Conservation (phyloP, 1,284 basidiomycete species). For the Dichomitus squalens region DNA sequence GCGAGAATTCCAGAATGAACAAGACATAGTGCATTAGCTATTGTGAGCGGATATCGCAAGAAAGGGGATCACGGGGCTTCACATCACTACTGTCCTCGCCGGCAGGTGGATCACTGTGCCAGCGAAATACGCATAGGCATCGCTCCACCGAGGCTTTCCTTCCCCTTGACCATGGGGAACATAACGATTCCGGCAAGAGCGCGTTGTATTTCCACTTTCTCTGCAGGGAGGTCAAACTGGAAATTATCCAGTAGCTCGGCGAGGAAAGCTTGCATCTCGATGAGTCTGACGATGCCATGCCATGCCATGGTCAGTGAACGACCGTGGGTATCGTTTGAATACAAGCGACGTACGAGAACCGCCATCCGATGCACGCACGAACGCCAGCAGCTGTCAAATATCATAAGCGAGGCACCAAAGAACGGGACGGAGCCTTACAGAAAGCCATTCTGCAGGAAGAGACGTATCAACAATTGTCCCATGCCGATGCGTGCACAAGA, state of each 20-base stretch:
- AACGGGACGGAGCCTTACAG: constrained; percentile 4
- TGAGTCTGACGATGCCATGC: constrained; percentile 23
- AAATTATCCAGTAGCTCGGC: constrained; percentile 29
- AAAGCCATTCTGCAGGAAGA: constrained; percentile 17
- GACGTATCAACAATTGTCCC: background rate
- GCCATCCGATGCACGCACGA: constrained; percentile 37
- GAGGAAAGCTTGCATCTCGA: constrained; percentile 31
- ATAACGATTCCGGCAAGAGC: constrained; percentile 42
- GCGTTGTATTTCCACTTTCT: constrained; percentile 37
- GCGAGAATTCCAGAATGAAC: too few relatives aligned
- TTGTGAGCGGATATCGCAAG: too few relatives aligned
- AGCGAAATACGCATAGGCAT: too few relatives aligned
- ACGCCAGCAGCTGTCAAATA: constrained; percentile 26
- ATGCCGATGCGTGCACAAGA: too few relatives aligned
- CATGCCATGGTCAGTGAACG: background rate
- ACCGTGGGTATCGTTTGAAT: background rate
- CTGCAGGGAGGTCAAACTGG: constrained; percentile 33
- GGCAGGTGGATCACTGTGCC: too few relatives aligned
- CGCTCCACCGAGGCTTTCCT: too few relatives aligned
- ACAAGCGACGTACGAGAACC: constrained; percentile 39
- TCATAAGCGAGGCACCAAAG: background rate
- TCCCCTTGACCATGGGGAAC: constrained; percentile 47
- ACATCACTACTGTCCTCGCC: too few relatives aligned
- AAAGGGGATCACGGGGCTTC: too few relatives aligned
- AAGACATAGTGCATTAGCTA: too few relatives aligned